phyloP scores from a whole-genome alignment of 192 early-diverging fungal species.

The Lobosporangium transversale region DNA sequence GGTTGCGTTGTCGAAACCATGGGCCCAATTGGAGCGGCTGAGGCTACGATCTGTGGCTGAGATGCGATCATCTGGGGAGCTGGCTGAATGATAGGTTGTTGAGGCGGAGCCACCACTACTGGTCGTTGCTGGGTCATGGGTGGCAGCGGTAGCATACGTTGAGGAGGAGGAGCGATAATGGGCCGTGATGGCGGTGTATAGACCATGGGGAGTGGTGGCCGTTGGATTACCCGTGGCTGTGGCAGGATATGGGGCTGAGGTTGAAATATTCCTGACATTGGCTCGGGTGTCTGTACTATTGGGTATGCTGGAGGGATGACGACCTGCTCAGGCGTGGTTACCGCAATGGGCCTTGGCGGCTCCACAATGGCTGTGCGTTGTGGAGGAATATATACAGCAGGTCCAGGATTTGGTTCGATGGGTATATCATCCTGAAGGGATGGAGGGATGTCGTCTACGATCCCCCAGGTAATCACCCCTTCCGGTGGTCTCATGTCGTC shows the following conservation, averaged over 20 bases:
- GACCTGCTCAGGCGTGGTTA: constrained; percentile 13
- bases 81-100: background rate
- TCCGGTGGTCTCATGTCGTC: background rate
- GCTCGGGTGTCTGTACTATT: background rate
- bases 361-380: constrained; percentile 25
- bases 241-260: background rate
- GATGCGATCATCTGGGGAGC: constrained; percentile 5
- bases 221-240: constrained; percentile 3
- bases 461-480: constrained; percentile 36
- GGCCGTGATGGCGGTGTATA: constrained; percentile 25
- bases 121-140: constrained; percentile 1
- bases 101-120: background rate
- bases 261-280: background rate
- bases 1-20: too few relatives aligned
- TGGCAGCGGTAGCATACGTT: constrained; percentile 1
- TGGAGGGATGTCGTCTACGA: constrained; percentile 26
- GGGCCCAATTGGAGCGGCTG: constrained; percentile 8
- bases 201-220: constrained; percentile 7
- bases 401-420: constrained; percentile 11
- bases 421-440: background rate
- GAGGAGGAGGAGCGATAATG: constrained; percentile 20
- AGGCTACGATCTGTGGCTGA: constrained; percentile 19
- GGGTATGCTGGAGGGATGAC: background rate
- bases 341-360: background rate
- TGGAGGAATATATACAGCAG: constrained; percentile 14